Evolutionary conservation across 768 basidiomycete species (phyloP), one percentile per base, ranked within the genome.

Genomic region (Tulasnella sp.): DNA sequence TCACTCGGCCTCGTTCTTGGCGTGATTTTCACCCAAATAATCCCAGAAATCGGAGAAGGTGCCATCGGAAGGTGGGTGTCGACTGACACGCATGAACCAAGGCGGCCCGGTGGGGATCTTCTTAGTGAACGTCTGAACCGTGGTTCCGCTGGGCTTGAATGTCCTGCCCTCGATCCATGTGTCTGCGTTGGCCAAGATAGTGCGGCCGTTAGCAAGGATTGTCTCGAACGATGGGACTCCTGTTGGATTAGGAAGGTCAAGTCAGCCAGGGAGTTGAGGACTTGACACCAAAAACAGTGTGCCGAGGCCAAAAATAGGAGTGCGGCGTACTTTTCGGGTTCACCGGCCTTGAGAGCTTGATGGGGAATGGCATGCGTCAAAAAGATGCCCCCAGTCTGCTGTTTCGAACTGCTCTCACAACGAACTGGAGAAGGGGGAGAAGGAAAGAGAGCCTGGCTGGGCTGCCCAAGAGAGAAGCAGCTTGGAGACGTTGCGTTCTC

Each of bases 181-280:
- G 17, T 41, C 44, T 19, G 43, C 22, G 31, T 52, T 56, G 9
- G 58, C 42, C 29, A 53, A 60, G 4, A 61, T 52, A 17, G 22
- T 30, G 21, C 60, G 31, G 4, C 30, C 53, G n/a, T 29, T 19
- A 7, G 43, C 24, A 22, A 61, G 25, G 45, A 42, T 24, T 21
- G n/a, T 43, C 45, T 61, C 57, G 55, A 61, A 61, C 25, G 60
- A 54, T 2, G 60, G 60, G 4, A 46, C 19, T 11, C 55, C 60
- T 61, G 25, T 22, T 11, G 4, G 19, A 29, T 19, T 7, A 29
- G 7, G 24, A 34, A 29, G 7, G 34, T 8, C n/a, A 24, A n/a
- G 25, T 19, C 29, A 50, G 49, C 3, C 24, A 9, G n/a, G 24
- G 22, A 22, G 17, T 50, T 15, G n/a, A 8, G 12, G 22, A 24